phyloP scores from a whole-genome alignment of 2,329 filamentous ascomycete species.

The Botrytis fragariae region DNA sequence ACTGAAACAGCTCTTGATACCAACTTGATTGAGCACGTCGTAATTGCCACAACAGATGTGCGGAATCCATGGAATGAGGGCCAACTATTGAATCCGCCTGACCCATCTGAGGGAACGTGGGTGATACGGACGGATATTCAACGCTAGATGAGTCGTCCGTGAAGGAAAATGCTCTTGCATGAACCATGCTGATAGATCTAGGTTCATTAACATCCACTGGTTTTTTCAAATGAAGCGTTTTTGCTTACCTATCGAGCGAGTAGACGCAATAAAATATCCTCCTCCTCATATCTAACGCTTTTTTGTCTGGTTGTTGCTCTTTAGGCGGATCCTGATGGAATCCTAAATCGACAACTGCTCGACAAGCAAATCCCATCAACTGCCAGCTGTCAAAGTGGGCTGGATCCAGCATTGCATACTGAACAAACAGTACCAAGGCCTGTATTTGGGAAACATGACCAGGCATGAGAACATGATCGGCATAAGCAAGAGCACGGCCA shows the following conservation, averaged over 20 bases:
- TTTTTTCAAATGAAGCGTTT: background rate
- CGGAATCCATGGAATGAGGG: slow-evolving; percentile 61
- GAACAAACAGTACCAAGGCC: slow-evolving; percentile 78
- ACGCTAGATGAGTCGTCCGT: slow-evolving; percentile 86
- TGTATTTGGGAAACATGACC: slow-evolving; percentile 85
- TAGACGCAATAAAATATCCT: slow-evolving; percentile 90
- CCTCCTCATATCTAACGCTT: slow-evolving; percentile 72
- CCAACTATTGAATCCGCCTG: slow-evolving; percentile 42
- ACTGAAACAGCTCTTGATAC: slow-evolving; percentile 87
- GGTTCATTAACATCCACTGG: slow-evolving; percentile 7
- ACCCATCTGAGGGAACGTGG: slow-evolving; percentile 33
- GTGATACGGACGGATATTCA: slow-evolving; percentile 60
- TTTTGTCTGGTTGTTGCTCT: slow-evolving; percentile 64
- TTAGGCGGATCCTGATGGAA: slow-evolving; percentile 87
- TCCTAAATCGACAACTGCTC: slow-evolving; percentile 84
- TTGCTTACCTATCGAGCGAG: slow-evolving; percentile 72
- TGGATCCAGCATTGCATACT: slow-evolving; percentile 88
- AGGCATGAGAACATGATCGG: slow-evolving; percentile 79
- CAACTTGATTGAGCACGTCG: slow-evolving; percentile 83
- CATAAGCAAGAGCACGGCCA: slow-evolving; percentile 67
- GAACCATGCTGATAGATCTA: slow-evolving; percentile 83
- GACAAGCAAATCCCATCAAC: slow-evolving; percentile 82
- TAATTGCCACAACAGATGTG: slow-evolving; percentile 75
- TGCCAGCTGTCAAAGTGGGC: slow-evolving; percentile 94
- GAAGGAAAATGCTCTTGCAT: slow-evolving; percentile 87